Evolutionary conservation across 2,329 filamentous ascomycete species (phyloP).

Genomic region (Lachnellula arida): DNA sequence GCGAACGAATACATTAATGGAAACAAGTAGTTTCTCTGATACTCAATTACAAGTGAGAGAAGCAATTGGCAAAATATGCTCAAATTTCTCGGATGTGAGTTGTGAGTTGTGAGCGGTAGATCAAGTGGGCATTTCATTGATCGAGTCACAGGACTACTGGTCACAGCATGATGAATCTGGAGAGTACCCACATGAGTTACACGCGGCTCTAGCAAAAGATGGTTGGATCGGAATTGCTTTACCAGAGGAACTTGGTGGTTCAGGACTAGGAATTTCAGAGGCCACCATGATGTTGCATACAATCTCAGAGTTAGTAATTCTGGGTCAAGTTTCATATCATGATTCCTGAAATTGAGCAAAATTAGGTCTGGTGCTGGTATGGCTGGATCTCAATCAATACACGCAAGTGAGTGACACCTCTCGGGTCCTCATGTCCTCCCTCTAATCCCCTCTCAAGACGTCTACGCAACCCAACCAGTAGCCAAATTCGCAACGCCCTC

Average conservation of each 20-base stretch:
- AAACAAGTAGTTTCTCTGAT: conserved; percentile 66
- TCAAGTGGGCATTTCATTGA: neutral
- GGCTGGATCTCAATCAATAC: conserved; percentile 60
- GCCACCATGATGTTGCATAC: conserved; percentile 87
- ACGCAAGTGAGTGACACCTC: conserved; percentile 39
- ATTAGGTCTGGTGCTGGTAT: conserved; percentile 67
- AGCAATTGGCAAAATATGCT: conserved; percentile 63
- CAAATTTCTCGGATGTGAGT: conserved; percentile 58
- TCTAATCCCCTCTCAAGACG: conserved; percentile 34
- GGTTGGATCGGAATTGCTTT: conserved; percentile 81
- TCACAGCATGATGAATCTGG: conserved; percentile 65
- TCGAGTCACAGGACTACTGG: conserved; percentile 56
- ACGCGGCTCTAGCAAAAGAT: conserved; percentile 66
- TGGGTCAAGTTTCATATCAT: neutral
- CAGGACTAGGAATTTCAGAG: conserved; percentile 73
- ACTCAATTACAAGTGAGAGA: conserved; percentile 70
- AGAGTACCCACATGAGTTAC: conserved; percentile 69
- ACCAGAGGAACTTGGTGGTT: conserved; percentile 68
- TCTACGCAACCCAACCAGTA: conserved; percentile 72
- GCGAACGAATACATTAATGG: conserved; percentile 52
- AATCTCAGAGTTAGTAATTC: conserved; percentile 56
- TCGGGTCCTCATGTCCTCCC: neutral
- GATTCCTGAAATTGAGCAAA: conserved; percentile 53
- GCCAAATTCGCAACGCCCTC: conserved; percentile 65
- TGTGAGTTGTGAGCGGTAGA: neutral